Conservation (phyloP, 495 filamentous ascomycete genomes). For the Penicillium maclennaniae region DNA sequence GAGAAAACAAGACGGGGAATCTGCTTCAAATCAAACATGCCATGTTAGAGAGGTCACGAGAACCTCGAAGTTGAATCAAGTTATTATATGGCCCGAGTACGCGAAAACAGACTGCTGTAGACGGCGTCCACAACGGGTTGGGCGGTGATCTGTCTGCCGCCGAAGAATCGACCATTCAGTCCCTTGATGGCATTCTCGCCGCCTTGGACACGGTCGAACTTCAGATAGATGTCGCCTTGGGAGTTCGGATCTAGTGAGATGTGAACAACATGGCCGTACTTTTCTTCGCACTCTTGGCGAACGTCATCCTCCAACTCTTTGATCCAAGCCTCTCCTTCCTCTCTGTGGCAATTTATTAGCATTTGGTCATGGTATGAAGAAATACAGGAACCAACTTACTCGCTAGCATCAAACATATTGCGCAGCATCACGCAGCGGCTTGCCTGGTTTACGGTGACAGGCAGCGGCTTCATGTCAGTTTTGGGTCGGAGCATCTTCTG, state of each 20-base stretch:
- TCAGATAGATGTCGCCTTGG: slow-evolving; percentile 94
- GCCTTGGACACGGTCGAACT: slow-evolving; percentile 91
- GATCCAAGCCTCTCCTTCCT: slow-evolving; percentile 82
- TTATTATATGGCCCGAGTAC: slow-evolving; percentile 64
- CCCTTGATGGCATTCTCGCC: slow-evolving; percentile 97
- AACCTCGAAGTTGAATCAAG: neutral
- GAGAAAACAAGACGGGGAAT: slow-evolving; percentile 13
- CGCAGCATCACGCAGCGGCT: slow-evolving; percentile 91
- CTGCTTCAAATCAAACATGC: slow-evolving; percentile 18
- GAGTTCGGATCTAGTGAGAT: slow-evolving; percentile 92
- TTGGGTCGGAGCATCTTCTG: slow-evolving; percentile 73
- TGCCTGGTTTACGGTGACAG: slow-evolving; percentile 85
- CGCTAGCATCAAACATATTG: slow-evolving; percentile 89
- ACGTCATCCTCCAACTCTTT: slow-evolving; percentile 96
- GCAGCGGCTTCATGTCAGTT: slow-evolving; percentile 74
- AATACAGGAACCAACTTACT: slow-evolving; percentile 60
- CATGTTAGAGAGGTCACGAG: slow-evolving; percentile 10
- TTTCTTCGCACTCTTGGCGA: slow-evolving; percentile 84
- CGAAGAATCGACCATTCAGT: slow-evolving; percentile 94
- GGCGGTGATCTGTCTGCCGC: slow-evolving; percentile 82
- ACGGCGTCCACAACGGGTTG: slow-evolving; percentile 96
- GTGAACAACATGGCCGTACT: slow-evolving; percentile 98
- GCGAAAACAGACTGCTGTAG: slow-evolving; percentile 94
- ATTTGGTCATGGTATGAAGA: neutral
- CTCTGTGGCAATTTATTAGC: slow-evolving; percentile 57